Evolutionary conservation across 2,329 filamentous ascomycete genomes (phyloP), one percentile per base, ranked within the genome.

Genomic region (Verticillium tricorpus): DNA sequence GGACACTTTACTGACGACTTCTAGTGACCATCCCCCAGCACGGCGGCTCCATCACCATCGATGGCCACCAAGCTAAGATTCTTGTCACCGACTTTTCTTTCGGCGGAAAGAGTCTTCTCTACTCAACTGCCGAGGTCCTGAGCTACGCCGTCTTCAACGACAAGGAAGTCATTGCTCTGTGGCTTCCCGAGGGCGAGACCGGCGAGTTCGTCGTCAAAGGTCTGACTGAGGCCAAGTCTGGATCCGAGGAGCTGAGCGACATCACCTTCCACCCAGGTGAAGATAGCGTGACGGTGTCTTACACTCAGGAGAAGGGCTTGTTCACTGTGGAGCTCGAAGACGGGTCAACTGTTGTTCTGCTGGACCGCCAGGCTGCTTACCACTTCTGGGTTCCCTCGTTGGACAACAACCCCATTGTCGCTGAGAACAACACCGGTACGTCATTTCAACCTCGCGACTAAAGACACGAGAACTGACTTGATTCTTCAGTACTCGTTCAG

Each of bases 41-140:
- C 56, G 78, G 75, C 56, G 78, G 75, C 0, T 69, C 71, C 0
- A 80, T 87, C 55, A 75, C 80, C 6, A 77, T 89, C 50, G 81
- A 87, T 61, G 86, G 86, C 1, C 82, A 86, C 40, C 82, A 87
- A 61, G 82, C 85, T 8, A 88, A 88, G 75, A 83, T 89, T 17
- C 70, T 88, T 3, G 82, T 85, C 0, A 85, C 85, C 0, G 85
- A 88, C 65, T 89, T 87, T 61, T 70, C 65, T 1, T 80, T 87
- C 45, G 85, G 85, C 1, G 69, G 73, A 8, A 75, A 83, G 63
- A 80, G 71, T 0, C 69, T 86, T 0, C 68, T 86, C 0, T 86
- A 86, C 68, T 84, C 82, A 0, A 85, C 83, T 1, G 80, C 82
- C 0, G 83, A 86, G 63, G 75, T 86, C 0, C 68, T 85, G 12